Conservation (phyloP, 345 rosid species). For the Luvunga scandens region DNA sequence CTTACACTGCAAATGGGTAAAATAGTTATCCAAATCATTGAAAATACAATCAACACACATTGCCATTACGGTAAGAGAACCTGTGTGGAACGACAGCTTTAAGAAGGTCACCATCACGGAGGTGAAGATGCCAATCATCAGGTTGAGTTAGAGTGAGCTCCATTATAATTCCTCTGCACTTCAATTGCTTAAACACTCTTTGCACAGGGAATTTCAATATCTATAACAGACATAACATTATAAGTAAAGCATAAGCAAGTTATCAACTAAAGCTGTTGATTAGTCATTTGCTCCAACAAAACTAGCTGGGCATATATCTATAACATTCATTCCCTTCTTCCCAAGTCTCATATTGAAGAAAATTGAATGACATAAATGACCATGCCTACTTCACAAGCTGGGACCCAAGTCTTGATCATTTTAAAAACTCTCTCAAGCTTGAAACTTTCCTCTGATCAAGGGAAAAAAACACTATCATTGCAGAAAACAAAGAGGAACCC, state of each 20-base stretch:
- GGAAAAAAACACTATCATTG: neutral
- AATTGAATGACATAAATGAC: neutral
- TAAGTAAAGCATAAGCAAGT: neutral
- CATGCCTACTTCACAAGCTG: slow-evolving; percentile 1
- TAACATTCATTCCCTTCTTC: neutral
- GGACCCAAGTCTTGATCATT: slow-evolving; percentile 7
- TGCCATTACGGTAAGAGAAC: slow-evolving; percentile 10
- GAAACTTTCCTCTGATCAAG: neutral
- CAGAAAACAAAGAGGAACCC: neutral
- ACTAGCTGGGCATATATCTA: neutral
- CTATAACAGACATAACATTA: neutral
- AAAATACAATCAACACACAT: neutral
- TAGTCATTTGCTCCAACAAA: neutral
- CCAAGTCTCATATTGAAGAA: neutral
- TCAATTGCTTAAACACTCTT: slow-evolving; percentile 2
- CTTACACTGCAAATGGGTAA: slow-evolving; percentile 45
- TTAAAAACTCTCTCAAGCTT: slow-evolving; percentile 2
- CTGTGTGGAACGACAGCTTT: slow-evolving; percentile 19
- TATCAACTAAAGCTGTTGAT: neutral
- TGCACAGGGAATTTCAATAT: slow-evolving; percentile 2
- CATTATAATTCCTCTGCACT: slow-evolving; percentile 23
- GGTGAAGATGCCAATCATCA: slow-evolving; percentile 65
- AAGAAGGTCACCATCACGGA: slow-evolving; percentile 53
- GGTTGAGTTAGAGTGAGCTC: slow-evolving; percentile 47
- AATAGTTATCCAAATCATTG: neutral